These are phyloP conservation scores for Forsythia suspensa DNA, from an alignment of 257 asterid species.

Conservation along the genomic window DNA sequence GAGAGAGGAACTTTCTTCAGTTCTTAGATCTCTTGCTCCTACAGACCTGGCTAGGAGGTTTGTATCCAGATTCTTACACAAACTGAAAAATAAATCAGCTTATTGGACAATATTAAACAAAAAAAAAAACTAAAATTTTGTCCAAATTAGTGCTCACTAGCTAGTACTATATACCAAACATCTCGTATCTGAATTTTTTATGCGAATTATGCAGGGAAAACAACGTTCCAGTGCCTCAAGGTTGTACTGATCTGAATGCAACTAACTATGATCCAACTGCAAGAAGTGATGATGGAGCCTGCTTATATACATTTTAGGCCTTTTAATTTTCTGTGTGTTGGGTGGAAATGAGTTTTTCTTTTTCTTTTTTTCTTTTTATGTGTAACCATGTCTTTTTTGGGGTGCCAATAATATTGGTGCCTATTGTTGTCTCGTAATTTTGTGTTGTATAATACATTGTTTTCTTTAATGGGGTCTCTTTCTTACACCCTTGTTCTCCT, in stretches of 20 bases:
- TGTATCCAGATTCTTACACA: background rate
- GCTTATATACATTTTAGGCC: constrained; percentile 31
- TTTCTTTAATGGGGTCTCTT: background rate
- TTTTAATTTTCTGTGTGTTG: background rate
- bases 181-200: background rate
- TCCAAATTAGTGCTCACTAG: too few relatives aligned
- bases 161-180: background rate
- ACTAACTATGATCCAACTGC: constrained; percentile 53
- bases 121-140: too few relatives aligned
- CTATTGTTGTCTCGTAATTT: constrained; percentile 20
- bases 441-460: constrained; percentile 5
- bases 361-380: background rate
- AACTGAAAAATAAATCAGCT: background rate
- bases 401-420: constrained; percentile 11
- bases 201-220: constrained; percentile 37
- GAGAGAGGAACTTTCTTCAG: constrained; percentile 43
- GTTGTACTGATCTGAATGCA: constrained; percentile 45
- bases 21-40: constrained; percentile 12
- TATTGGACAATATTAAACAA: too few relatives aligned
- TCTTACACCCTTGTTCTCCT: too few relatives aligned
- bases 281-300: constrained; percentile 44
- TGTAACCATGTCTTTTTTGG: constrained; percentile 12
- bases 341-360: constrained; percentile 1
- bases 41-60: constrained; percentile 11
- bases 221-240: constrained; percentile 42